These are phyloP conservation scores for Pythium myriotylum DNA, from an alignment of 352 stramenopile species.

Conservation along the genomic window DNA sequence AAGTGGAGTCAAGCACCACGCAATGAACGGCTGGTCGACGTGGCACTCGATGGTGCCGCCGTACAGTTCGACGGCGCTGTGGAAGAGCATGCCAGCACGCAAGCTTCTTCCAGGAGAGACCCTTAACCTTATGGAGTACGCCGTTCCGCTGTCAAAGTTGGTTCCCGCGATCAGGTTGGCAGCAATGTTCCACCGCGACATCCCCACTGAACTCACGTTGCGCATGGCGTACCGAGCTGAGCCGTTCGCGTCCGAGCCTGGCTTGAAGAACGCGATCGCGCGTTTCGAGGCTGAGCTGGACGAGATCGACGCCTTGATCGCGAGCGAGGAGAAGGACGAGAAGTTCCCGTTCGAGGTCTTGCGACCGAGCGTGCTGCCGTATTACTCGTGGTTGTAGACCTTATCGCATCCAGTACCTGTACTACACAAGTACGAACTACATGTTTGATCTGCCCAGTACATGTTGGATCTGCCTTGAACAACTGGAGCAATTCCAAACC, in stretches of 20 bases:
- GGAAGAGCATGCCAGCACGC: constrained; percentile 22
- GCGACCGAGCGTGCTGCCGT: background rate
- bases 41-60: constrained; percentile 36
- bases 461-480: too few species aligned
- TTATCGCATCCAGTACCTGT: too few species aligned
- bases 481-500: too few species aligned
- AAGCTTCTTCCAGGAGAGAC: constrained; percentile 8
- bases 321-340: background rate
- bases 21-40: constrained; percentile 44
- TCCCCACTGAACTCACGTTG: background rate
- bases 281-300: background rate
- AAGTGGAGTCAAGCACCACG: constrained; percentile 43
- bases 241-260: constrained; percentile 1
- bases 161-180: background rate
- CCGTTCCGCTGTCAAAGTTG: background rate
- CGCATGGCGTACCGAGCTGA: background rate
- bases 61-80: constrained; percentile 16
- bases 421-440: too few species aligned
- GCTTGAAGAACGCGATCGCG: background rate
- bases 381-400: constrained; percentile 1
- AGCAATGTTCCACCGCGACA: background rate
- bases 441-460: too few species aligned
- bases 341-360: background rate
- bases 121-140: constrained; percentile 10
- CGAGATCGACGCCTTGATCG: constrained; percentile 6